Conservation (phyloP, 805 yeast species). For the Komagataella pastoris region DNA sequence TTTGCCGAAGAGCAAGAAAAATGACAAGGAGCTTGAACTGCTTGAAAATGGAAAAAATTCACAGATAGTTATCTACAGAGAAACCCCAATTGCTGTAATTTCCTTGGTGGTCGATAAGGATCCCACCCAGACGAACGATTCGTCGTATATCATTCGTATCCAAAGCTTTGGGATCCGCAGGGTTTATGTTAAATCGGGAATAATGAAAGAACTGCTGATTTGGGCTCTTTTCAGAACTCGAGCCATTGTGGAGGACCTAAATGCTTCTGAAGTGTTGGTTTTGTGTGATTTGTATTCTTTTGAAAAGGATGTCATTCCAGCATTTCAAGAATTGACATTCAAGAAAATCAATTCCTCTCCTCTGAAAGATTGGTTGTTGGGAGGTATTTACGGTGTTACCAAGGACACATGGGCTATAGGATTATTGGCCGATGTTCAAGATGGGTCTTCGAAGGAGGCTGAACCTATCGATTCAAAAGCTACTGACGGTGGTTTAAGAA, state of each 20-base stretch:
- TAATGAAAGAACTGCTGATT: constrained; percentile 47
- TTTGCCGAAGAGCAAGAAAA: constrained; percentile 5
- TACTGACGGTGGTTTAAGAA: not conserved
- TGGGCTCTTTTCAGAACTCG: constrained; percentile 42
- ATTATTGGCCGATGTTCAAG: not conserved
- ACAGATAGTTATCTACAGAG: constrained; percentile 46
- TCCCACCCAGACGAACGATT: constrained; percentile 18
- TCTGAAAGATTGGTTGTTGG: not conserved
- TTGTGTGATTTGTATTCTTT: constrained; percentile 37
- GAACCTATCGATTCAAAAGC: not conserved
- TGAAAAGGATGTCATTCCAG: constrained; percentile 18
- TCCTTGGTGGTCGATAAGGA: constrained; percentile 27
- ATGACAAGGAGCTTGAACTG: constrained; percentile 11
- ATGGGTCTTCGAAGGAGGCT: not conserved
- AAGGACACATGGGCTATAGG: not conserved
- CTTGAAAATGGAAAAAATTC: constrained; percentile 31
- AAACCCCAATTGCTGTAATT: constrained; percentile 57
- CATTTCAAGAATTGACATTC: not conserved
- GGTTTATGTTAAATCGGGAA: constrained; percentile 53
- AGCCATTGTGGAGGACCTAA: constrained; percentile 18
- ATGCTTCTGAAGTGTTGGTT: constrained; percentile 20
- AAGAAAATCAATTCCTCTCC: not conserved
- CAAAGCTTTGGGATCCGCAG: constrained; percentile 51
- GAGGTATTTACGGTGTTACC: not conserved
- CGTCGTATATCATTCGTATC: constrained; percentile 35